Evolutionary conservation across 1,284 basidiomycete genomes (phyloP).

Genomic region (Marasmius tenuissimus): DNA sequence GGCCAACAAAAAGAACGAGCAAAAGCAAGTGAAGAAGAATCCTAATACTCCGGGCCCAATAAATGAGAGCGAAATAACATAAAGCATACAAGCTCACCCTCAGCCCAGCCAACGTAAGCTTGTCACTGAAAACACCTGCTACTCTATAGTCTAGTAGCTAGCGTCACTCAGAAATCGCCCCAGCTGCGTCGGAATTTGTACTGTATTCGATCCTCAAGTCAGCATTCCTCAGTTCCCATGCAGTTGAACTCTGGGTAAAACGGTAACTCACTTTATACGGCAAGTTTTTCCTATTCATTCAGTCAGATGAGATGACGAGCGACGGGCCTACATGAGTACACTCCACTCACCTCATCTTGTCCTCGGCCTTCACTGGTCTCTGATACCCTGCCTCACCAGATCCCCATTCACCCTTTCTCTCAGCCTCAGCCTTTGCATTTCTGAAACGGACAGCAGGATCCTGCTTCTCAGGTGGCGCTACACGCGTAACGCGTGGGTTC

Average conservation of each 20-base stretch:
- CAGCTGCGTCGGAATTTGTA: constrained; percentile 85
- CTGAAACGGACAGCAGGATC: constrained; percentile 64
- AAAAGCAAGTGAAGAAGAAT: no score
- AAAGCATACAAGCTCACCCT: no score
- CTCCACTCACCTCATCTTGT: constrained; percentile 63
- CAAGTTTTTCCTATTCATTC: constrained; percentile 60
- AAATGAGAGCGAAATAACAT: no score
- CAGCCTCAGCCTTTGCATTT: constrained; percentile 49
- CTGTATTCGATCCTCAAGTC: constrained; percentile 61
- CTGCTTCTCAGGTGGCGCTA: constrained; percentile 60
- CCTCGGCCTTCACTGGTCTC: constrained; percentile 64
- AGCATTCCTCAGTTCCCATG: constrained; percentile 36
- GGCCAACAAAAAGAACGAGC: no score
- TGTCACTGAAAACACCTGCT: no score
- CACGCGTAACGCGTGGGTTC: constrained; percentile 55
- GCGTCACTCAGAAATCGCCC: constrained; percentile 69
- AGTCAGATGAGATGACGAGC: background rate
- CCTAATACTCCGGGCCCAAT: no score
- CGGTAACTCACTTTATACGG: constrained; percentile 77
- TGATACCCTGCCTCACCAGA: constrained; percentile 73
- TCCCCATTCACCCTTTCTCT: constrained; percentile 67
- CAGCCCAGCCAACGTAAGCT: no score
- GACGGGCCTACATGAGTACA: background rate
- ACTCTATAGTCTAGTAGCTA: no score
- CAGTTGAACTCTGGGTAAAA: constrained; percentile 4